Conservation (phyloP, 352 stramenopile genomes). For the Aphanomyces euteiches region DNA sequence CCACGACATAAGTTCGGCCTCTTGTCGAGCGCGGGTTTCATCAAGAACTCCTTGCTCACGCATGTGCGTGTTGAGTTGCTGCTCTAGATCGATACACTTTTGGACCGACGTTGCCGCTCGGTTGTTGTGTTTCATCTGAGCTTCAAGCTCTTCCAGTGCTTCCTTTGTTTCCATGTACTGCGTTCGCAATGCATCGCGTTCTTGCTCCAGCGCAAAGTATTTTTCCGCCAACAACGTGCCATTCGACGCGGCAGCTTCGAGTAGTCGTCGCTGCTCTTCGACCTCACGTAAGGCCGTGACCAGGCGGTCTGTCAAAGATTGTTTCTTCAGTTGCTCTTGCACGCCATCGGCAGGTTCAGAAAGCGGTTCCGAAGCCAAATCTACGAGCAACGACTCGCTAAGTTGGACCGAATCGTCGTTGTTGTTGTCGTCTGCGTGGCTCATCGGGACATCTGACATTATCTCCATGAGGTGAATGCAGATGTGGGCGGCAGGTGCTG, state of each 20-base stretch:
- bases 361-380: not conserved
- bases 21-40: not conserved
- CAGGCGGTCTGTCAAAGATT: not conserved
- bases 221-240: conserved; percentile 17
- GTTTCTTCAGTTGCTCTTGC: not conserved
- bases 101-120: not conserved
- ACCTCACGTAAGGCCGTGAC: conserved; percentile 6
- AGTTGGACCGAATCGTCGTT: not conserved
- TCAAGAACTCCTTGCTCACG: conserved; percentile 6
- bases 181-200: conserved; percentile 5
- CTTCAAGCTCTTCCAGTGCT: conserved; percentile 1
- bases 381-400: not conserved
- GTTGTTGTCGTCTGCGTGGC: not conserved
- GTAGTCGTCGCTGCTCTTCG: conserved; percentile 14
- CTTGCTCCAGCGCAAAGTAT: conserved; percentile 19
- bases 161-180: not conserved
- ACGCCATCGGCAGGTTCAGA: not conserved
- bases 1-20: conserved; percentile 14
- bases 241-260: conserved; percentile 19
- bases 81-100: conserved; percentile 23
- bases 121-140: not conserved
- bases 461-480: not conserved
- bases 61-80: conserved; percentile 5
- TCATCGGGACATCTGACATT: not conserved
- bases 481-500: not conserved